Conservation (phyloP, 2,329 filamentous ascomycete genomes). For the Penicillium rolfsii region DNA sequence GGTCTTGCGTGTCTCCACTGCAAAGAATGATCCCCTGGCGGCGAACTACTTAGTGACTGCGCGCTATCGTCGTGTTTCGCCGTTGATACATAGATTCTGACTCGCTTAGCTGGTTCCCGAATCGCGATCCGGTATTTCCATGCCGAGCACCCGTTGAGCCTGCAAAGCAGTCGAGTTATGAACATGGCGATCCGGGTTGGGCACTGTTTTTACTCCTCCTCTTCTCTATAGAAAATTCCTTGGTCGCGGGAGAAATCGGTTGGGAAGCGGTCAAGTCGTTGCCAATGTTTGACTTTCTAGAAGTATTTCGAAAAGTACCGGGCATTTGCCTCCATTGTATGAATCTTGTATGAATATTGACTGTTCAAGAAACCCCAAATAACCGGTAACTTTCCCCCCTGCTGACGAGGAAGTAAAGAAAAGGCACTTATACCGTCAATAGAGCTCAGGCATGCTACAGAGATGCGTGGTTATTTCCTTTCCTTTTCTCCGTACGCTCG, state of each 20-base stretch:
- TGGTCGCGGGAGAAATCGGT: slow-evolving; percentile 21
- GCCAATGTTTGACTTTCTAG: slow-evolving; percentile 10
- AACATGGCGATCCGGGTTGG: slow-evolving; percentile 15
- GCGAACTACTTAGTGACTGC: slow-evolving; percentile 1
- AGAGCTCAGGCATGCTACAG: slow-evolving; percentile 1
- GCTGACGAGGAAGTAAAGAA: not conserved
- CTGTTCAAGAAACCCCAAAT: no score
- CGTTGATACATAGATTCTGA: not conserved
- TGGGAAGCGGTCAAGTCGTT: slow-evolving; percentile 26
- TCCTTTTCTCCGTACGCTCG: not conserved
- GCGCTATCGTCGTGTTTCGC: slow-evolving; percentile 4
- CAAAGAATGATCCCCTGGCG: slow-evolving; percentile 19
- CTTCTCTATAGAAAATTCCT: slow-evolving; percentile 5
- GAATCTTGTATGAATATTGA: not conserved
- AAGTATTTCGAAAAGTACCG: slow-evolving; percentile 7
- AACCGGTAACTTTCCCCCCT: not conserved
- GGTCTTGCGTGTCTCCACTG: slow-evolving; percentile 23
- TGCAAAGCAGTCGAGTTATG: slow-evolving; percentile 18
- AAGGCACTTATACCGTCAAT: not conserved
- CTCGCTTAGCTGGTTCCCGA: slow-evolving; percentile 10
- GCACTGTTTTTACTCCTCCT: not conserved
- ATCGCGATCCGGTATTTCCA: slow-evolving; percentile 13
- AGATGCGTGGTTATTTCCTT: not conserved
- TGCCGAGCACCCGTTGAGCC: slow-evolving; percentile 24
- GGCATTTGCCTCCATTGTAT: not conserved